Base-by-base conservation (phyloP, 176 grass and related monocot genomes). In the Triticum dicoccoides region DNA sequence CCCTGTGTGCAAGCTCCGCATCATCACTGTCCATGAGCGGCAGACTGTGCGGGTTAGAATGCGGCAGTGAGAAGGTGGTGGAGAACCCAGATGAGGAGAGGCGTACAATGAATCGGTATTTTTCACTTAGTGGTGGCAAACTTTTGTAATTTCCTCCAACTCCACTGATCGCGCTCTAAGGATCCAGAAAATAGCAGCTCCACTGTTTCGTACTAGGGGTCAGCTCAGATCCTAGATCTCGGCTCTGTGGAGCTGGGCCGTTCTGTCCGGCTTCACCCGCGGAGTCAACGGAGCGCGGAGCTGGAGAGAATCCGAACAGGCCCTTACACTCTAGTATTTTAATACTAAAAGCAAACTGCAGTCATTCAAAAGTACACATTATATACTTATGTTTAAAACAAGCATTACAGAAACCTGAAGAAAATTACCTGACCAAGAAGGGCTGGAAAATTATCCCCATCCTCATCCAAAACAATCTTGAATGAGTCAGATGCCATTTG, bases 371-470 rank as follows among this genome's bases (percentile, higher is more conserved):
- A 70, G 58, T 76, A 44, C 37, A 25, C 17, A 24, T 79, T 54
- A 54, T 54, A 54, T 52, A 74, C 18, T 77, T 66, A 49, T 49
- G 68, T 51, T 44, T 75, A 8, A 58, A 12, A 79, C 21, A 66
- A 85, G 20, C 45, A 86, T 39, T 80, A 77, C 64, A 83, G 74
- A 9, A 65, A 59, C 80, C 73, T 83, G 59, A 80, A 74, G 51
- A 80, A 59, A 88, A 69, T 67, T 81, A 97, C 95, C 95, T 98
- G 96, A 80, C 96, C 96, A 88, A 98, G 96, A 85, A 98, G 91
- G 82, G 88, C 93, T 79, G 93, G 86, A 85, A 98, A 94, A 82
- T 93, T 93, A 73, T 84, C 92, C 66, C 84, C 90, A 79, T 92
- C 92, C 69, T 94, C 89, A 59, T 90, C 96, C 86, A 98, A 86